phyloP scores from a whole-genome alignment of 805 yeast species.

The Lipomyces starkeyi region DNA sequence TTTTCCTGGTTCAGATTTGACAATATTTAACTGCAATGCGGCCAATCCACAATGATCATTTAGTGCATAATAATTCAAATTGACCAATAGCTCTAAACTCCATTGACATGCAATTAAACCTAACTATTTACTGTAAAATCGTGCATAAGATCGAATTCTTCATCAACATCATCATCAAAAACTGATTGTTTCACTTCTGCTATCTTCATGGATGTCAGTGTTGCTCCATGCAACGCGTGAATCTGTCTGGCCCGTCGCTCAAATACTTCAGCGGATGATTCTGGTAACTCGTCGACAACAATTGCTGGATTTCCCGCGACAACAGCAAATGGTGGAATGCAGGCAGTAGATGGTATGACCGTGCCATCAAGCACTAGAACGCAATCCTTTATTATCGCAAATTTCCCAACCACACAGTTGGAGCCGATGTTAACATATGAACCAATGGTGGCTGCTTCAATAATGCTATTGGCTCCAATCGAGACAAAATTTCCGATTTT shows the following conservation, averaged over 20 bases:
- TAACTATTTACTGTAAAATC: neutral
- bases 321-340: conserved; percentile 46
- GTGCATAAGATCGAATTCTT: conserved; percentile 13
- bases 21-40: no score
- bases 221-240: conserved; percentile 35
- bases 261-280: conserved; percentile 43
- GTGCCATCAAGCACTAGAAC: conserved; percentile 45
- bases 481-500: conserved; percentile 49
- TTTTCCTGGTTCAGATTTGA: no score
- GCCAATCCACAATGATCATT: no score
- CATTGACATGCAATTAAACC: neutral
- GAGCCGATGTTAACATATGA: conserved; percentile 48
- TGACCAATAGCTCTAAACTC: neutral
- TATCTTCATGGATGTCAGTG: neutral
- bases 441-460: conserved; percentile 51
- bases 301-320: conserved; percentile 43
- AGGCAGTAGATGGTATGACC: conserved; percentile 46
- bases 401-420: conserved; percentile 45
- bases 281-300: conserved; percentile 43
- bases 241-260: conserved; percentile 43
- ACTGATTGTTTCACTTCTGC: conserved; percentile 13
- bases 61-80: no score
- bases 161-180: conserved; percentile 24
- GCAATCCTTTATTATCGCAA: conserved; percentile 49
- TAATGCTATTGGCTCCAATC: conserved; percentile 44